Percentiles rank a stretch among this genome's conserved stretches.
These are phyloP conservation scores for Apiospora aurea DNA, from an alignment of 2,329 filamentous ascomycete genomes.

Conservation along the genomic window DNA sequence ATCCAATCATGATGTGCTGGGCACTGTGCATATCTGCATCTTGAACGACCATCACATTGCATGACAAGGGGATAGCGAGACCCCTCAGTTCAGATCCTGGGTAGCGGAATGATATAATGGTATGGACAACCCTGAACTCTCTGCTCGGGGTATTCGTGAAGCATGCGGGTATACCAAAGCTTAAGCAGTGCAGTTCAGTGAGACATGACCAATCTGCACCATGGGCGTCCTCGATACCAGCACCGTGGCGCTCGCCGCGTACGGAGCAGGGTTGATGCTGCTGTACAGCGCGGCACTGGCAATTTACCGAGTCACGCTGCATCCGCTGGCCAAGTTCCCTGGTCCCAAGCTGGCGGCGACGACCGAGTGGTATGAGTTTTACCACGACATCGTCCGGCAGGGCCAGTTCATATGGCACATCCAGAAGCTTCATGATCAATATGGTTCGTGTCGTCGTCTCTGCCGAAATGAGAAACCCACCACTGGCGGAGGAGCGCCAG, in stretches of 20 bases:
- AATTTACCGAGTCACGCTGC: slow-evolving; percentile 43
- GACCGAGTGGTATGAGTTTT: slow-evolving; percentile 50
- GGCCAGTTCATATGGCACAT: slow-evolving; percentile 53
- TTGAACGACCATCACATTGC: background rate
- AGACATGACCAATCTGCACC: background rate
- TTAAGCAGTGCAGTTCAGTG: background rate
- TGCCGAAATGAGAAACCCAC: background rate
- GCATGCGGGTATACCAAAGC: background rate
- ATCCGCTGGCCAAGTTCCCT: slow-evolving; percentile 48
- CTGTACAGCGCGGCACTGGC: background rate
- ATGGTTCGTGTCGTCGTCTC: slow-evolving; percentile 38
- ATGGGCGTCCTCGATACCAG: background rate
- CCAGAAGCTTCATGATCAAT: slow-evolving; percentile 48
- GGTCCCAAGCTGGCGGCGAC: slow-evolving; percentile 49
- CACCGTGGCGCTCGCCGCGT: background rate
- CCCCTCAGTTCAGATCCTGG: background rate
- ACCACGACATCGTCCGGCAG: slow-evolving; percentile 51
- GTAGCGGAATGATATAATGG: background rate
- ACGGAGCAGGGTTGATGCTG: background rate
- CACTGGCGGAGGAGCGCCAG: background rate
- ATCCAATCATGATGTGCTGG: background rate
- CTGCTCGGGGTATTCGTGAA: no score
- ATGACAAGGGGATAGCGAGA: background rate
- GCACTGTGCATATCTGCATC: background rate
- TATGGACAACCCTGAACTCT: no score